phyloP scores from a whole-genome alignment of 1,284 basidiomycete species.

The Cryptococcus maquisensis region DNA sequence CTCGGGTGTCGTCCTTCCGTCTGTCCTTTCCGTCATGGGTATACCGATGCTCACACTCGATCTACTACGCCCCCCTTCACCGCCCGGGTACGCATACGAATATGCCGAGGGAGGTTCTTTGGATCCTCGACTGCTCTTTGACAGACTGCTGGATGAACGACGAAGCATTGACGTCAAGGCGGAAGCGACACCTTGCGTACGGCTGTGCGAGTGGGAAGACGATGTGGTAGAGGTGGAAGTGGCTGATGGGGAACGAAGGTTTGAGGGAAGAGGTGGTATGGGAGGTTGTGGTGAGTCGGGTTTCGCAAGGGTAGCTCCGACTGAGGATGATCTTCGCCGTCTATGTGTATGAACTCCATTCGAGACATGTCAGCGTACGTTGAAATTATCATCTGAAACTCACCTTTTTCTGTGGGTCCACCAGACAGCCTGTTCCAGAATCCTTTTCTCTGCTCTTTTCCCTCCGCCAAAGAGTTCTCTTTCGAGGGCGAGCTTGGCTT shows the following conservation, averaged over 20 bases:
- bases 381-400: neutral
- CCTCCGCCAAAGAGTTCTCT: slow-evolving; percentile 14
- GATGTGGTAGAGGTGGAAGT: slow-evolving; percentile 15
- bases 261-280: slow-evolving; percentile 32
- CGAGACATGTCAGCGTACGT: neutral
- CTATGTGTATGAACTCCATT: neutral
- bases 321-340: slow-evolving; percentile 26
- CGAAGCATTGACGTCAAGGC: slow-evolving; percentile 24
- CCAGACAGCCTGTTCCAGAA: slow-evolving; percentile 39
- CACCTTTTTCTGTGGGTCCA: slow-evolving; percentile 9
- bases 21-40: slow-evolving; percentile 5
- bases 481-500: slow-evolving; percentile 17
- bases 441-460: slow-evolving; percentile 12
- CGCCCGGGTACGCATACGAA: slow-evolving; percentile 2
- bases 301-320: slow-evolving; percentile 9
- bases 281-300: slow-evolving; percentile 20
- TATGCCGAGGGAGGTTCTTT: slow-evolving; percentile 21
- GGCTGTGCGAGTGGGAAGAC: slow-evolving; percentile 14
- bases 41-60: slow-evolving; percentile 3
- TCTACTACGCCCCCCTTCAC: slow-evolving; percentile 4
- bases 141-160: slow-evolving; percentile 33
- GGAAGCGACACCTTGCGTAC: neutral
- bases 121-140: slow-evolving; percentile 12
- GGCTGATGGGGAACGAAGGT: slow-evolving; percentile 28
- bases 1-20: slow-evolving; percentile 7